Evolutionary conservation across 768 basidiomycete species (phyloP), one percentile per base, ranked within the genome.

Genomic region (button mushroom (Agaricus bisporus)): DNA sequence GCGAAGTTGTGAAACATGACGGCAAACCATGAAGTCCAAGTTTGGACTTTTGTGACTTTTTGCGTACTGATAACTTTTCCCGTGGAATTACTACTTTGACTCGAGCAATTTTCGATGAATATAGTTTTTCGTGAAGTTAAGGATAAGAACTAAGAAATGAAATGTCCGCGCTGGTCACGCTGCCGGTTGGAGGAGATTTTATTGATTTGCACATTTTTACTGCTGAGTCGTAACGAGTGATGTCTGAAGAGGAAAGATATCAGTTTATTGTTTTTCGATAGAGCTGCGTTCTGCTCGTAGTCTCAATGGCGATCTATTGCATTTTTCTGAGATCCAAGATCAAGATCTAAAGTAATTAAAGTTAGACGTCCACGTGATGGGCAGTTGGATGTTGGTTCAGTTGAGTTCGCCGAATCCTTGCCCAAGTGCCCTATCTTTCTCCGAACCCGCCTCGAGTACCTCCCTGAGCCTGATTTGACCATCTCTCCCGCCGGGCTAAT

Each of bases 161-260:
- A 7, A 69, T 48, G 56, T 72, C 66, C 10, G 72, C 64, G 8
- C 67, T 59, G 15, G 73, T 66, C 4, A 74, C 58, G 4, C 72
- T 70, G 0, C 82, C 83, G 20, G 58, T 48, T 8, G 60, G 68
- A 0, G 82, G 73, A 26, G 68, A 67, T 83, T 83, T 49, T 82
- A 79, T 29, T 72, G 67, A 32, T 73, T 70, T 1, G 86, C 85
- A 86, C 86, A 88, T 63, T 80, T 81, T 86, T 86, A 89, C 55
- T 74, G 79, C 86, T 89, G 39, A 20, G 28, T 38, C 12, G n/a
- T 10, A 18, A n/a, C 5, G 14, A 5, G 42, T 15, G 37, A n/a
- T 66, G 82, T 57, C 58, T 36, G 86, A 88, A 63, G 89, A 61
- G 61, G 85, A 88, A 48, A 76, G 22, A 75, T 36, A 82, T 66